Base-by-base conservation (phyloP, 73 alveolate genomes). In the Blepharisma japonicum region DNA sequence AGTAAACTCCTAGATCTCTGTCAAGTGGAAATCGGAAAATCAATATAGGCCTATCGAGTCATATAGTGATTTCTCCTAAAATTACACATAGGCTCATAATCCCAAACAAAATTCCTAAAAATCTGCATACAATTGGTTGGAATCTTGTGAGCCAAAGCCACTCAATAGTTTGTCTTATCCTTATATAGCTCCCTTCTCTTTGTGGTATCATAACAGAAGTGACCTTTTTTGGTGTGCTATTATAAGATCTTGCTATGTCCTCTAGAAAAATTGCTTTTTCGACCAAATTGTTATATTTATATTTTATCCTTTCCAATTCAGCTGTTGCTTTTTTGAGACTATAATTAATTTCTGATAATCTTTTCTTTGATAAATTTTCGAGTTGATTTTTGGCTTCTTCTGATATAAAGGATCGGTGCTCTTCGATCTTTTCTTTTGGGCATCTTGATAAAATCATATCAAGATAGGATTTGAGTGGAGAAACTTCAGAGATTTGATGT, bases 41-140 rank as follows among this genome's bases (percentile, higher is more conserved):
- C 20, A n/a, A 11, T 7, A 47, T 45, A 45, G 80, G 80, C 38
- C 2, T n/a, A 14, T 70, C 6, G 2, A 2, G 20, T 7, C 11
- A 70, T 14, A 70, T n/a, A 70, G 80, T 70, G 25, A n/a, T 7
- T 70, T 70, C 80, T 7, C 80, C 80, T 70, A 70, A 70, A 70
- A 70, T 4, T n/a, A 70, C 80, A 2, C 11, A 70, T 14, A 70
- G 6, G 4, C 68, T 45, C 56, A 70, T 14, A 1, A 47, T 25
- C 0, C 5, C 9, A 5, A 70, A 70, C 4, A 70, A 11, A 39
- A 70, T 39, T 18, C 46, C 56, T 14, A 70, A 45, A 9, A 45
- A 2, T 14, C 61, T 25, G 5, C 2, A 70, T 0, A 70, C 11
- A 23, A 25, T 7, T 2, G 56, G 56, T n/a, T 5, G 23, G 2